phyloP scores from a whole-genome alignment of 2,329 filamentous ascomycete genomes.

The Venturia effusa region DNA sequence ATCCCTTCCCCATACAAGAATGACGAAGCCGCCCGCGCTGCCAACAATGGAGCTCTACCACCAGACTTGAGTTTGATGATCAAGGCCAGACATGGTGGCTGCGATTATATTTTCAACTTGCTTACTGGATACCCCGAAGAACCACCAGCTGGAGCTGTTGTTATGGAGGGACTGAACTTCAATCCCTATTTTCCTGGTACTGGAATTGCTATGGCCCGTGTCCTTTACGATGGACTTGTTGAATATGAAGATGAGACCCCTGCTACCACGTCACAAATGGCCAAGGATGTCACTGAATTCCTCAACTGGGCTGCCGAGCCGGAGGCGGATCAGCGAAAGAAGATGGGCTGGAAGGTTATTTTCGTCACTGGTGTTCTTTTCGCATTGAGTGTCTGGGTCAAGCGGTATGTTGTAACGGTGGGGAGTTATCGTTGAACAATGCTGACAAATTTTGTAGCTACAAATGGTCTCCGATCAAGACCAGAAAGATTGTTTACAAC shows the following conservation, averaged over 20 bases:
- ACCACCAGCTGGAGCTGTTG: conserved; percentile 74
- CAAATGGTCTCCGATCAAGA: conserved; percentile 97
- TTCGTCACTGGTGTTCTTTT: conserved; percentile 68
- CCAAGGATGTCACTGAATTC: conserved; percentile 98
- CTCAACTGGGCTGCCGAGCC: conserved; percentile 98
- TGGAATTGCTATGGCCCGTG: conserved; percentile 97
- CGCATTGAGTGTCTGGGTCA: conserved; percentile 89
- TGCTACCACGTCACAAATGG: conserved; percentile 95
- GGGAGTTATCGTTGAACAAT: conserved; percentile 16
- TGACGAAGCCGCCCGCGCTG: conserved; percentile 93
- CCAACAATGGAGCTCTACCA: conserved; percentile 95
- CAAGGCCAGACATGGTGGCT: conserved; percentile 95
- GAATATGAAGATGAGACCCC: conserved; percentile 97
- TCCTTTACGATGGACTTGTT: conserved; percentile 92
- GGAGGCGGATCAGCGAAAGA: conserved; percentile 99
- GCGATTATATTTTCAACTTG: conserved; percentile 96
- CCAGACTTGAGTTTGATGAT: conserved; percentile 96
- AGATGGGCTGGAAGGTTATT: conserved; percentile 97
- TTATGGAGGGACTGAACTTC: conserved; percentile 91
- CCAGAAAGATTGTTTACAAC: conserved; percentile 75
- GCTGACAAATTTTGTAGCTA: conserved; percentile 43
- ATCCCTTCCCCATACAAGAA: conserved; percentile 94
- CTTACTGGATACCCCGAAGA: conserved; percentile 97
- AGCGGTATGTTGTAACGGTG: conserved; percentile 48
- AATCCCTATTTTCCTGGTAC: conserved; percentile 99